phyloP scores from a whole-genome alignment of 805 yeast species.

The Wickerhamiella musiphila region DNA sequence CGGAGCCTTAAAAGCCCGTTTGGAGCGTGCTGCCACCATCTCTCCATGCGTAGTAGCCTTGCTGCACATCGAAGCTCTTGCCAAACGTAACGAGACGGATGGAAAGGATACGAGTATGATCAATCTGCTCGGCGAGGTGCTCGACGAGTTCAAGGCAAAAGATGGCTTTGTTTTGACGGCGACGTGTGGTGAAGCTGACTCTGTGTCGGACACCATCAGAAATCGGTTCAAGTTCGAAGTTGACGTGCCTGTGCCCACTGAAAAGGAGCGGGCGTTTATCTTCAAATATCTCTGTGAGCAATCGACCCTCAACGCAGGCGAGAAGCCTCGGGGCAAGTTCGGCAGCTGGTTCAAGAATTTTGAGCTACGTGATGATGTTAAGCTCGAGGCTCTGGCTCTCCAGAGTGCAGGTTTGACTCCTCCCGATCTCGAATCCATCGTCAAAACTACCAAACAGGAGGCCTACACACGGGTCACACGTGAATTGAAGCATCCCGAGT shows the following conservation, averaged over 20 bases:
- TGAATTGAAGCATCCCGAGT: conserved; percentile 15
- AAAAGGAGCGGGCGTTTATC: conserved; percentile 49
- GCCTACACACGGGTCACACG: conserved; percentile 35
- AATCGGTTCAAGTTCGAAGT: conserved; percentile 62
- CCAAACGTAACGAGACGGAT: conserved; percentile 47
- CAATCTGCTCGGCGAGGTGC: conserved; percentile 35
- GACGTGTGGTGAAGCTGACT: conserved; percentile 52
- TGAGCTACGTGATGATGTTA: conserved; percentile 32
- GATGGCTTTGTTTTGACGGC: conserved; percentile 40
- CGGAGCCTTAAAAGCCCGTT: conserved; percentile 58
- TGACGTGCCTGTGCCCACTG: conserved; percentile 60
- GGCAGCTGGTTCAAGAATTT: conserved; percentile 12
- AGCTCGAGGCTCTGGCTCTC: conserved; percentile 40
- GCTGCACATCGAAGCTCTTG: conserved; percentile 61
- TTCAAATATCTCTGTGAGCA: conserved; percentile 32
- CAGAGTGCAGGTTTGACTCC: conserved; percentile 92
- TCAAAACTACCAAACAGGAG: conserved; percentile 41
- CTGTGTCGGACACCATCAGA: conserved; percentile 46
- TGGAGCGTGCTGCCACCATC: conserved; percentile 43
- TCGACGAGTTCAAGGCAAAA: conserved; percentile 35
- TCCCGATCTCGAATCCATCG: conserved; percentile 55
- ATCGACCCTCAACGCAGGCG: conserved; percentile 1
- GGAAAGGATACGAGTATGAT: conserved; percentile 25
- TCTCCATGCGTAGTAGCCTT: conserved; percentile 33
- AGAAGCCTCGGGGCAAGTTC: conserved; percentile 4